Evolutionary conservation across 2,329 filamentous ascomycete genomes (phyloP).

Genomic region (Cercospora zeae-maydis): DNA sequence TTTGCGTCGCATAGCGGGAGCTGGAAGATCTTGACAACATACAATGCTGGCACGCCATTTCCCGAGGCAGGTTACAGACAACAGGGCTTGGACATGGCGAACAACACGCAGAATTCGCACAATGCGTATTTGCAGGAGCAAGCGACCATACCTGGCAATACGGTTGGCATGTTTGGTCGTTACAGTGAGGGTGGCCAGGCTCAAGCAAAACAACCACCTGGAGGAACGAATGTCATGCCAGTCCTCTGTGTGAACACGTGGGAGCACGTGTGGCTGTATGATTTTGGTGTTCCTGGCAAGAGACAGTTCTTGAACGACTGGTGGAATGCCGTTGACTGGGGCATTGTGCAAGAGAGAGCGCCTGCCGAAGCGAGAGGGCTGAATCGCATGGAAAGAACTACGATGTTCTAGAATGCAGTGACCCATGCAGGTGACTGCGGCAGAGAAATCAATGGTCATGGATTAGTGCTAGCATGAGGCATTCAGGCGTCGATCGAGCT

Average conservation of each 20-base stretch:
- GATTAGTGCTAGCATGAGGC: not conserved
- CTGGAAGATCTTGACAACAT: constrained; percentile 75
- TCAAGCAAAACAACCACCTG: constrained; percentile 53
- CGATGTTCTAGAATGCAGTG: not conserved
- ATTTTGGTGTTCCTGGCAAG: constrained; percentile 78
- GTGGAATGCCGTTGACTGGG: constrained; percentile 90
- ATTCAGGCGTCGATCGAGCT: not conserved
- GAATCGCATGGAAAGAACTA: constrained; percentile 6
- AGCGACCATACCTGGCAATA: constrained; percentile 33
- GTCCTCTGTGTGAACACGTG: constrained; percentile 92
- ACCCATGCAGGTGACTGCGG: not conserved
- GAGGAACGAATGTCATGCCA: constrained; percentile 66
- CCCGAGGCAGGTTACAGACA: constrained; percentile 77
- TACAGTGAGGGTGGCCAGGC: constrained; percentile 30
- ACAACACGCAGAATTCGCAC: constrained; percentile 37
- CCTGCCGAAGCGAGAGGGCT: constrained; percentile 16
- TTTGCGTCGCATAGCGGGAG: constrained; percentile 43
- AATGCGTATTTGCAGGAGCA: constrained; percentile 24
- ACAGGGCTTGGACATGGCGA: constrained; percentile 68
- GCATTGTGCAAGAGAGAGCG: constrained; percentile 52
- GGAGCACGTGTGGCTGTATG: constrained; percentile 87
- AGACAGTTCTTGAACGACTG: constrained; percentile 69
- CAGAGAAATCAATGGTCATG: not conserved
- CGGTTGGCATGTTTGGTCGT: constrained; percentile 41
- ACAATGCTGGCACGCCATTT: constrained; percentile 86